Conservation (phyloP, 345 rosid species). For the Gossypium bickii region DNA sequence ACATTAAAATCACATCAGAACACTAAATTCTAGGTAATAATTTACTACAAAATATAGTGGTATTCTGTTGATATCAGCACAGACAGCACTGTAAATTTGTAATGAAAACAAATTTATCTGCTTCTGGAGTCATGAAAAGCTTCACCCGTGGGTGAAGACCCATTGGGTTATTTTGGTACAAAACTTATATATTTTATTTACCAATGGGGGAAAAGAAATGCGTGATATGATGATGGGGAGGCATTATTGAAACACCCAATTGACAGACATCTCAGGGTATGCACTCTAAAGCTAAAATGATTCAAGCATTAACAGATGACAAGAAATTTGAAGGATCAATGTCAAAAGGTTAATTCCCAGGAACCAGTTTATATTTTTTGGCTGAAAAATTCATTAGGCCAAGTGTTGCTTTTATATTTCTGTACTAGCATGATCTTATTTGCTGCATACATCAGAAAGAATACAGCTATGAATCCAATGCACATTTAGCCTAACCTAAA, state of each 20-base stretch:
- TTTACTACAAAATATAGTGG: not conserved
- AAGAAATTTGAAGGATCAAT: not conserved
- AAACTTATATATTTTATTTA: not conserved
- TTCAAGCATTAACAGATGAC: not conserved
- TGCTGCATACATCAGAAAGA: not conserved
- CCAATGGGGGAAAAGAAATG: not conserved
- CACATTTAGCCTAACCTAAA: not conserved
- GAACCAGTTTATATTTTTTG: not conserved
- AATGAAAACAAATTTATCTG: not conserved
- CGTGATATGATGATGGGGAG: not conserved
- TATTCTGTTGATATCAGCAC: not conserved
- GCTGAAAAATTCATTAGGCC: not conserved
- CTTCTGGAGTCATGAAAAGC: not conserved
- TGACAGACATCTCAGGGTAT: not conserved
- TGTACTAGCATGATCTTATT: not conserved
- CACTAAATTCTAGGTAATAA: not conserved
- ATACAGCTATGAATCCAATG: not conserved
- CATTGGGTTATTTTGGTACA: not conserved
- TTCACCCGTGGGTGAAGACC: not conserved
- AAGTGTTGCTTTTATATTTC: not conserved
- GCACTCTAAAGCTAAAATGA: not conserved
- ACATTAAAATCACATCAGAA: not conserved
- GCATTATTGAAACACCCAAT: not conserved
- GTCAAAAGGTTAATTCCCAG: not conserved
- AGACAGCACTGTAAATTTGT: not conserved